phyloP scores from a whole-genome alignment of 2,329 filamentous ascomycete genomes.

The Lanzia echinophila region DNA sequence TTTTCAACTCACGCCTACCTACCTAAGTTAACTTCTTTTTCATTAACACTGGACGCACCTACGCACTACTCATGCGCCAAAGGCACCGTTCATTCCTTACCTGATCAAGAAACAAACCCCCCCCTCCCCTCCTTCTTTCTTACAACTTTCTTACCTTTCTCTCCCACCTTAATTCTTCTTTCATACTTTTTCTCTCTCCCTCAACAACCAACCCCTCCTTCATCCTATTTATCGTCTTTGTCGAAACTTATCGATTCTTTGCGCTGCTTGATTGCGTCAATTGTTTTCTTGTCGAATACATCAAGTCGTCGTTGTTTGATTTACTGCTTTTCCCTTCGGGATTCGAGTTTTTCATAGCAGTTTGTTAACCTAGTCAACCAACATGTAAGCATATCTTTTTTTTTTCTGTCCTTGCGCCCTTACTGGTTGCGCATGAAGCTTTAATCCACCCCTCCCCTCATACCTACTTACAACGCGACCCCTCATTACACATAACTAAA shows the following conservation, averaged over 20 bases:
- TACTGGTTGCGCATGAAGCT: slow-evolving; percentile 22
- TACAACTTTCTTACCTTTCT: neutral
- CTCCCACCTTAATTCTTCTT: slow-evolving; percentile 2
- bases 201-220: neutral
- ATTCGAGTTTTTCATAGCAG: slow-evolving; percentile 24
- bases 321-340: slow-evolving; percentile 27
- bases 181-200: neutral
- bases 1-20: neutral
- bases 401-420: slow-evolving; percentile 25
- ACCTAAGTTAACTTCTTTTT: neutral
- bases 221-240: slow-evolving; percentile 17
- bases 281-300: slow-evolving; percentile 31
- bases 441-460: slow-evolving; percentile 20
- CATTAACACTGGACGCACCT: slow-evolving; percentile 2
- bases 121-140: slow-evolving; percentile 1
- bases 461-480: slow-evolving; percentile 17
- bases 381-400: slow-evolving; percentile 27
- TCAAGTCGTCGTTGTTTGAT: slow-evolving; percentile 30
- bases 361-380: slow-evolving; percentile 24
- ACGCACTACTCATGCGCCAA: slow-evolving; percentile 8
- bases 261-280: slow-evolving; percentile 26
- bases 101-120: neutral
- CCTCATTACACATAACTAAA: slow-evolving; percentile 12
- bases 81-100: slow-evolving; percentile 9
- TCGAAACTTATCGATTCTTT: slow-evolving; percentile 16